A percentile compares a stretch with the other conserved stretches of the same genome.
These are phyloP conservation scores for Coemansia sp. DNA, from an alignment of 192 early-diverging fungal genomes.

Conservation along the genomic window DNA sequence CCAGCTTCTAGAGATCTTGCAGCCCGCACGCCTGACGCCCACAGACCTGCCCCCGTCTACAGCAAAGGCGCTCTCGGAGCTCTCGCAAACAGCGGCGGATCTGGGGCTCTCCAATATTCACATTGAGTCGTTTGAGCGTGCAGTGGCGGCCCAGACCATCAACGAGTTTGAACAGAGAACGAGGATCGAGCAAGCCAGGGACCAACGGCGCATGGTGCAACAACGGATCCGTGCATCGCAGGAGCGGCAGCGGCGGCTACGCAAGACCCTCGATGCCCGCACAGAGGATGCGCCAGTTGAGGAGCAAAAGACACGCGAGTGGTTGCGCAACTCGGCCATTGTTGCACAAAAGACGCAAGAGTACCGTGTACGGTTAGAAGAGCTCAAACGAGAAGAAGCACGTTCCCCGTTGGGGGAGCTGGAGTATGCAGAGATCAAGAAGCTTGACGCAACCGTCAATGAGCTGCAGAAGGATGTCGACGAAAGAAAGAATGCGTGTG, in stretches of 20 bases:
- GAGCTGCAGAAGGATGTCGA: slow-evolving; percentile 11
- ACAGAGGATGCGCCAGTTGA: slow-evolving; percentile 22
- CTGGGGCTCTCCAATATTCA: slow-evolving; percentile 27
- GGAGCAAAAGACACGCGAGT: slow-evolving; percentile 53
- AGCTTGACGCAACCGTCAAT: slow-evolving; percentile 14
- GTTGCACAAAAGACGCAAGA: slow-evolving; percentile 39
- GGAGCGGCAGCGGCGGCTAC: slow-evolving; percentile 22
- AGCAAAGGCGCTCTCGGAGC: slow-evolving; percentile 20
- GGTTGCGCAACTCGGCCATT: slow-evolving; percentile 45
- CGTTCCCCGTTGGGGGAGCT: neutral
- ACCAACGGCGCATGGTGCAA: neutral
- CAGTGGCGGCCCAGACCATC: slow-evolving; percentile 26
- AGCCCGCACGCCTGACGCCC: slow-evolving; percentile 15
- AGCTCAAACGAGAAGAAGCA: slow-evolving; percentile 1
- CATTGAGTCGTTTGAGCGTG: slow-evolving; percentile 35
- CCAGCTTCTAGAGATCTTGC: slow-evolving; percentile 16
- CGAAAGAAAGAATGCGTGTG: slow-evolving; percentile 19
- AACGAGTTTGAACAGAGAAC: slow-evolving; percentile 15
- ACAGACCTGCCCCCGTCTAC: slow-evolving; percentile 16
- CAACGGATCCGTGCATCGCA: slow-evolving; percentile 19
- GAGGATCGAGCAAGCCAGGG: neutral
- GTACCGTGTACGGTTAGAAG: slow-evolving; percentile 30
- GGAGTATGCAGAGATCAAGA: slow-evolving; percentile 31
- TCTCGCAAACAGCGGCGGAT: slow-evolving; percentile 19
- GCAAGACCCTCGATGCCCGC: slow-evolving; percentile 21